phyloP scores from a whole-genome alignment of 2,329 filamentous ascomycete species.

The Diaporthe sp. region DNA sequence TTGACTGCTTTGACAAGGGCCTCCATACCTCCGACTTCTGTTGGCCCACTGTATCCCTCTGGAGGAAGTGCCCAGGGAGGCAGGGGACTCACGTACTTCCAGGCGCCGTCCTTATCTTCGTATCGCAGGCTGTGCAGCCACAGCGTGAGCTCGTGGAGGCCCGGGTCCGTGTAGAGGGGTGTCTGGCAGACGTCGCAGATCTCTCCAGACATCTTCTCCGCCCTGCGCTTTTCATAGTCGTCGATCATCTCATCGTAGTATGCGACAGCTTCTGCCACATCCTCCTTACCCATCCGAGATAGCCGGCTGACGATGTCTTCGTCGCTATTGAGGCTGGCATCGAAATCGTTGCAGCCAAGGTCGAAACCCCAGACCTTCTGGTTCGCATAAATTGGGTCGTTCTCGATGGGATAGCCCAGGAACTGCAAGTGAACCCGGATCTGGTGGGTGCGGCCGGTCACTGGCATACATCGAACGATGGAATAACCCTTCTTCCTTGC shows the following conservation, averaged over 20 bases:
- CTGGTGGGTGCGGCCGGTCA: slow-evolving; percentile 95
- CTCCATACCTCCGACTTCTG: slow-evolving; percentile 70
- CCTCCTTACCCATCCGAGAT: slow-evolving; percentile 91
- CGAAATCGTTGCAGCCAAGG: slow-evolving; percentile 75
- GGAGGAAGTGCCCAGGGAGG: slow-evolving; percentile 91
- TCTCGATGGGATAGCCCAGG: slow-evolving; percentile 93
- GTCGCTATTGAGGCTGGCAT: slow-evolving; percentile 78
- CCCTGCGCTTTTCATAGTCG: slow-evolving; percentile 88
- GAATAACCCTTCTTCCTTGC: slow-evolving; percentile 82
- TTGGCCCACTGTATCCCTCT: slow-evolving; percentile 76
- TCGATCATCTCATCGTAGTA: slow-evolving; percentile 96
- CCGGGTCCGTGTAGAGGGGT: slow-evolving; percentile 92
- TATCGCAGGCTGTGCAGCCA: slow-evolving; percentile 95
- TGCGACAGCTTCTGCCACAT: slow-evolving; percentile 88
- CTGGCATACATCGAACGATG: slow-evolving; percentile 91
- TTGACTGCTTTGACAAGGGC: slow-evolving; percentile 67
- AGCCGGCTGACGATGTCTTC: slow-evolving; percentile 90
- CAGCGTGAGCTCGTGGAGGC: slow-evolving; percentile 87
- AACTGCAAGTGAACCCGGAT: slow-evolving; percentile 95
- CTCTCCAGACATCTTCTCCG: slow-evolving; percentile 92
- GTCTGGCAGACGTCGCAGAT: slow-evolving; percentile 85
- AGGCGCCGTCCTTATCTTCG: slow-evolving; percentile 82
- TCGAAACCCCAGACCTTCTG: slow-evolving; percentile 87
- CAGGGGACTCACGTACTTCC: slow-evolving; percentile 88
- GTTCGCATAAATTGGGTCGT: slow-evolving; percentile 98